Conservation (phyloP, 2,329 filamentous ascomycete genomes). For the Aspergillus sp. region DNA sequence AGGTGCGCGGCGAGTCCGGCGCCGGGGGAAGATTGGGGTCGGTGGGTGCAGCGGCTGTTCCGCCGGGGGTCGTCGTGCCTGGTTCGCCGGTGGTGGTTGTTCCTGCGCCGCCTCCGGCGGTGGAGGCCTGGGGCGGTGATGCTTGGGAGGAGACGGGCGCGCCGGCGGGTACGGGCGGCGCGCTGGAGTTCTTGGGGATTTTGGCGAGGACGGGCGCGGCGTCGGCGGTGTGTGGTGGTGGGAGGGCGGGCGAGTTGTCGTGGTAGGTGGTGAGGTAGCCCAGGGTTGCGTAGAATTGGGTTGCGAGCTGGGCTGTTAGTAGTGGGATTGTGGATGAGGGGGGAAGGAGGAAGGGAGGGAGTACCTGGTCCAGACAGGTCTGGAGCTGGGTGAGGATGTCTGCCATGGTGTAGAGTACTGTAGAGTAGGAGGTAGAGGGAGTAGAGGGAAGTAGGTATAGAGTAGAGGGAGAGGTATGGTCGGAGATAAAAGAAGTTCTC, state of each 20-base stretch:
- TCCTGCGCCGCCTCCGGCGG: constrained; percentile 17
- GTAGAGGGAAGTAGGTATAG: neutral
- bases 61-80: constrained; percentile 18
- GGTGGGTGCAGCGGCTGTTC: constrained; percentile 17
- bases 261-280: constrained; percentile 49
- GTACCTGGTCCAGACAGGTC: constrained; percentile 50
- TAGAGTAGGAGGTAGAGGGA: neutral
- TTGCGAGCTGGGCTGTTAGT: constrained; percentile 40
- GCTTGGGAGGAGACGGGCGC: constrained; percentile 19
- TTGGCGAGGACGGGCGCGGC: constrained; percentile 40
- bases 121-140: constrained; percentile 8
- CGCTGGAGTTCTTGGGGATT: constrained; percentile 41
- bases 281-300: constrained; percentile 52
- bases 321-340: neutral
- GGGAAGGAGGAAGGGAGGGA: neutral
- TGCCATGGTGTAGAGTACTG: constrained; percentile 28
- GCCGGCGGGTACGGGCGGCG: constrained; percentile 33
- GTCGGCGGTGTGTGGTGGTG: constrained; percentile 29
- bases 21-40: constrained; percentile 33
- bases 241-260: constrained; percentile 41
- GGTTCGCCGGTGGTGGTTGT: constrained; percentile 14
- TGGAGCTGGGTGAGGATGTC: constrained; percentile 52
- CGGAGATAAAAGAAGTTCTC: constrained; percentile 8
- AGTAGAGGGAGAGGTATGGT: constrained; percentile 12
- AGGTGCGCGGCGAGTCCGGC: constrained; percentile 43